Evolutionary conservation across 495 filamentous ascomycete genomes (phyloP), one percentile per base, ranked within the genome.

Genomic region (Aspergillus conjunctus): DNA sequence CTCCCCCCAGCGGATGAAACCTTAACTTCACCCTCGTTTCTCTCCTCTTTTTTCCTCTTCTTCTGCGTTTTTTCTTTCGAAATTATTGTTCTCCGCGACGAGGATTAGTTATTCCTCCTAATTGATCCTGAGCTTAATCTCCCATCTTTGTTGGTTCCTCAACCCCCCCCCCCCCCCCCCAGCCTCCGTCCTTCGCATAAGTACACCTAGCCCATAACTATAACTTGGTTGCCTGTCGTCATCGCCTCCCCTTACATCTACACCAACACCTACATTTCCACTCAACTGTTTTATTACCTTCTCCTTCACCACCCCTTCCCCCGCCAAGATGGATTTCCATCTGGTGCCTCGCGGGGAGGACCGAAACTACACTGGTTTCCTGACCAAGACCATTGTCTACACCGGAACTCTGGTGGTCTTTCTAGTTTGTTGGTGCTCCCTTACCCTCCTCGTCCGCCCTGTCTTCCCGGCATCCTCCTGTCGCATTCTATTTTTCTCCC

Each of bases 331-430:
- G 76, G 76, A 79, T 51, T 78, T 77, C 68, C 71, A 67, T 63
- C 69, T 81, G 34, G 71, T 77, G 8, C 76, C 77, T 60, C 68
- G 77, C 11, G 72, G 76, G 33, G 67, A 67, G 22, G 77, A 79
- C 53, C 70, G 73, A 30, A 81, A 81, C 37, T 81, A 81, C 60
- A 81, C 77, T 1, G 78, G 78, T 0, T 75, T 79, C 50, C 58
- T 79, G 0, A 81, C 78, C 14, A 81, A 79, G 51, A 79, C 77
- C 12, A 79, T 81, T 54, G 82, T 90, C 64, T 89, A 89, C 71
- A 70, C 67, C 54, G 75, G 75, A 51, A 82, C 85, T 18, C 67
- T 89, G 51, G 70, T 85, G 18, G 73, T 82, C 53, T 84, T 89
- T 66, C 70, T 87, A 32, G 84, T 78, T 54, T 81, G 87, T 90